Base-by-base conservation (phyloP, 352 stramenopile genomes). In the Phytophthora chlamydospora region DNA sequence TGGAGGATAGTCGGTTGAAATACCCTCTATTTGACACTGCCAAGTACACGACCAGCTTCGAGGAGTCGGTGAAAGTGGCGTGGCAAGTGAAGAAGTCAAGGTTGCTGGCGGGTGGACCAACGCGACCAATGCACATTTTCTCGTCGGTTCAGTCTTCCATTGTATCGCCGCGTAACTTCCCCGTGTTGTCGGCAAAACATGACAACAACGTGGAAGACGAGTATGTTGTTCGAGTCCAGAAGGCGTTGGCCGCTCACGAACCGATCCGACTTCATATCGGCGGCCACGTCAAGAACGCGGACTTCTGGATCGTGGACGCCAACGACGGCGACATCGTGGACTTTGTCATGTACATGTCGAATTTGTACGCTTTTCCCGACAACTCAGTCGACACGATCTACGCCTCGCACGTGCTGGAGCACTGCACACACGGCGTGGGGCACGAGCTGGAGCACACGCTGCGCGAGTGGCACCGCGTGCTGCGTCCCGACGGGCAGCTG, bases 231-330 rank as follows among this genome's bases (percentile, higher is more conserved):
- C 66, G 52, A 8, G 70, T 88, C 11, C 64, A 58, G 12, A 29
- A 52, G 1, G 73, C 80, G 7, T 21, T 87, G 10, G 57, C 46
- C 6, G 47, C 36, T 6, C 47, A 71, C 11, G 31, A 75, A 7
- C 53, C 66, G 2, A 83, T 93, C 21, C 47, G 76, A n/a, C 71
- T 94, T 7, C 78, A 91, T 40, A 78, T 94, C 33, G 81, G 83
- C 11, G 81, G 85, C 5, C 76, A 81, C n/a, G 35, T 58, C 2
- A 27, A 49, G n/a, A 56, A 58, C 12, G 50, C 65, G 0, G 80
- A 74, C 13, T 96, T 84, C 83, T 85, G 80, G 71, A 80, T 91
- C 45, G 78, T 96, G 24, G 78, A 96, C 54, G 69, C 74, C 6
- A 71, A 88, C 36, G 64, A 76, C 24, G 60, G 61, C 9, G 67